Evolutionary conservation across 2,329 filamentous ascomycete genomes (phyloP), one percentile per base, ranked within the genome.

Genomic region (Ceratocystis papillata): DNA sequence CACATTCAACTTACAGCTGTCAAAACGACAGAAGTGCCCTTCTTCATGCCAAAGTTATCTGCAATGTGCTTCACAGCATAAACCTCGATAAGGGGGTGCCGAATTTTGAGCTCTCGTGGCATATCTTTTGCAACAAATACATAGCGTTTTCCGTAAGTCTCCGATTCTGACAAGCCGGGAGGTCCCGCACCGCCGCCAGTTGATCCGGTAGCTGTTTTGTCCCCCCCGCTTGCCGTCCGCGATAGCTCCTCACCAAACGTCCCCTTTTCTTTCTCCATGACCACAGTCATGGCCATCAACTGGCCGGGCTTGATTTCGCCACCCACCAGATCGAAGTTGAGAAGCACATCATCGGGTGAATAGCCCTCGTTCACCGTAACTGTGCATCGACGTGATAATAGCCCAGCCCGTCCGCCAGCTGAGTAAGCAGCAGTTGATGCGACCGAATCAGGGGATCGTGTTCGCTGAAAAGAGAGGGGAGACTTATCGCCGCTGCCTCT

Each of bases 41-140:
- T 89, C 70, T 87, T 89, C 77, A 95, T 86, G 44, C 87, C 87
- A 75, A 95, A 95, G 1, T 84, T 85, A 73, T 88, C 87, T 22
- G 89, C 90, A 64, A 95, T 86, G 68, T 86, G 85, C 71, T 86
- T 89, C 7, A 87, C 83, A 67, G 96, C 83, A 41, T 88, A 90
- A 2, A 92, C 79, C 72, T 92, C 86, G 66, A 89, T 77, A 44
- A 79, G 82, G 3, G 85, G 82, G 68, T 87, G 81, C 28, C 85
- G 82, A 15, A 77, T 73, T 74, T 85, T 88, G 72, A 87, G 78
- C 67, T 90, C 87, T 70, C 81, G 84, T 6, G 85, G 77, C 77
- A 89, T 84, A 65, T 87, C 86, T 75, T 87, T 88, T 68, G 83
- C 87, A 62, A 88, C 79, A 72, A 90, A 91, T 65, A 90, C 79